Evolutionary conservation across 73 alveolate species (phyloP).

Genomic region (Effrenium voratum): DNA sequence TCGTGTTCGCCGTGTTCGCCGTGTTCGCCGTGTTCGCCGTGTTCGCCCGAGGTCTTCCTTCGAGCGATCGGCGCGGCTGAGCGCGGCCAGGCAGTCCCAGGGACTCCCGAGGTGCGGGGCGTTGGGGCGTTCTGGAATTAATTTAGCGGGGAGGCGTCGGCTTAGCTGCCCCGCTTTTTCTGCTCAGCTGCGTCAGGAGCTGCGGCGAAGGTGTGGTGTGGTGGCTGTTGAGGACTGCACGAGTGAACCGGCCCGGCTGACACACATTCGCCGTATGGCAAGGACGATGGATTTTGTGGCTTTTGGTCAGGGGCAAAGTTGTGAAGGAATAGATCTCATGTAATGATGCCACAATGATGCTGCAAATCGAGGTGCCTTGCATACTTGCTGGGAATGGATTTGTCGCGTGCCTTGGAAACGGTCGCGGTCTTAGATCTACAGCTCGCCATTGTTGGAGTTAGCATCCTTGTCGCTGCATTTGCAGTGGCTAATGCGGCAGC

Average conservation of each 20-base stretch:
- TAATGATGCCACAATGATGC: too few relatives aligned
- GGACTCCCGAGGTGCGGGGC: conserved; percentile 65
- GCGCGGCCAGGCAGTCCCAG: conserved; percentile 82
- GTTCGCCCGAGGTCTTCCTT: conserved; percentile 29
- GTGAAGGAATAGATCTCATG: neutral
- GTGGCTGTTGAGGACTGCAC: conserved; percentile 77
- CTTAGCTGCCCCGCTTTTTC: neutral
- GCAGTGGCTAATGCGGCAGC: too few relatives aligned
- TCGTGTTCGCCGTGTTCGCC: neutral
- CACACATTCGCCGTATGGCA: neutral
- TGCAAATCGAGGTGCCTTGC: conserved; percentile 71
- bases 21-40: neutral
- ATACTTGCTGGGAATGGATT: conserved; percentile 43
- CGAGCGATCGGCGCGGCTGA: conserved; percentile 84
- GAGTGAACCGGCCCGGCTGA: neutral
- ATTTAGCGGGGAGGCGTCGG: neutral
- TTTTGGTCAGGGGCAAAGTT: neutral
- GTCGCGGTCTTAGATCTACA: too few relatives aligned
- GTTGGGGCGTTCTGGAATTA: neutral
- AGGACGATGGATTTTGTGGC: conserved; percentile 91
- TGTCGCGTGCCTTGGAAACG: conserved; percentile 30
- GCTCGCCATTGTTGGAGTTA: too few relatives aligned
- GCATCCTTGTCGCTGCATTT: too few relatives aligned
- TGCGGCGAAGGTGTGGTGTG: conserved; percentile 71
- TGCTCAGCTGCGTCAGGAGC: neutral